Evolutionary conservation across 2,329 filamentous ascomycete genomes (phyloP).

Genomic region (Claviceps purpurea): DNA sequence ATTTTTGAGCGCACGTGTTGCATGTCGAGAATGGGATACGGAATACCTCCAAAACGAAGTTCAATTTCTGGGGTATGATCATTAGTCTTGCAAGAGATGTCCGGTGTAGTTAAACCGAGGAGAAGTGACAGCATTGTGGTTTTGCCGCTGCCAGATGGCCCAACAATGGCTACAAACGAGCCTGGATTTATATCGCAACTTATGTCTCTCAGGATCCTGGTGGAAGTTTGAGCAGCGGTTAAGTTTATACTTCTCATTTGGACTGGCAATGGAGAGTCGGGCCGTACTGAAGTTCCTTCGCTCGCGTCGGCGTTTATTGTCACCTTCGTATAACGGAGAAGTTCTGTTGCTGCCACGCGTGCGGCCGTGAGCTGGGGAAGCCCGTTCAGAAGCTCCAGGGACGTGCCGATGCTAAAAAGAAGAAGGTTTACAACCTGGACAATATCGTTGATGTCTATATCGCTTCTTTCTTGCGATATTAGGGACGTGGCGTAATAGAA

Average conservation of each 20-base stretch:
- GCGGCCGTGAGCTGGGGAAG: slow-evolving; percentile 72
- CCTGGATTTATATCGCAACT: slow-evolving; percentile 50
- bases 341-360: slow-evolving; percentile 55
- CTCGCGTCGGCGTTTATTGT: slow-evolving; percentile 1
- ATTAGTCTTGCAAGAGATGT: not conserved
- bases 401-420: slow-evolving; percentile 67
- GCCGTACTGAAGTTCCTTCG: slow-evolving; percentile 21
- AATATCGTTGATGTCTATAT: slow-evolving; percentile 42
- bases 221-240: not conserved
- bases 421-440: slow-evolving; percentile 70
- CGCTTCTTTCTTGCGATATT: slow-evolving; percentile 32
- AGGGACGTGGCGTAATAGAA: slow-evolving; percentile 72
- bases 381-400: slow-evolving; percentile 54
- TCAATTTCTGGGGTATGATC: slow-evolving; percentile 11
- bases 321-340: slow-evolving; percentile 52
- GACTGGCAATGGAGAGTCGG: slow-evolving; percentile 28
- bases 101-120: slow-evolving; percentile 51
- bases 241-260: slow-evolving; percentile 47
- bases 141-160: slow-evolving; percentile 80
- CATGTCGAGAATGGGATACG: slow-evolving; percentile 47
- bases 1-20: slow-evolving; percentile 45
- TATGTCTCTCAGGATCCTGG: not conserved
- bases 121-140: slow-evolving; percentile 69
- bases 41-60: slow-evolving; percentile 44
- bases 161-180: slow-evolving; percentile 65